phyloP scores from a whole-genome alignment of 23 red algal genomes.

The Gracilariopsis chorda region DNA sequence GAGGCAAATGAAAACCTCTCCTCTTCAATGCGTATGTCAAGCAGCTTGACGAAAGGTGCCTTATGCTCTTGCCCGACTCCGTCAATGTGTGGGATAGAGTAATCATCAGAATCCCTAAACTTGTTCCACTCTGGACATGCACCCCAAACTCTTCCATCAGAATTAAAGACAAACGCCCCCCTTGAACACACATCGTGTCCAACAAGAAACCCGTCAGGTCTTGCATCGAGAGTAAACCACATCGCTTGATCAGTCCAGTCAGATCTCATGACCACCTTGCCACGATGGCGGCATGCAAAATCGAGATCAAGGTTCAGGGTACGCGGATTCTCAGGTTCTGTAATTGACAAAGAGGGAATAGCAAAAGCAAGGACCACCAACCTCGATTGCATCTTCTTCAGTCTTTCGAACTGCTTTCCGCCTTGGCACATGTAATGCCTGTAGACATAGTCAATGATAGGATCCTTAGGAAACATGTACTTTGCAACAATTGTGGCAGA shows the following conservation, averaged over 20 bases:
- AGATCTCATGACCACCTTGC: conserved; percentile 67
- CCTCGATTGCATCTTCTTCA: conserved; percentile 43
- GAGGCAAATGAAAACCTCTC: conserved; percentile 36
- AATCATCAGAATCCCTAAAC: conserved; percentile 44
- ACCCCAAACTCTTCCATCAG: conserved; percentile 48
- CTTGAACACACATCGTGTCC: conserved; percentile 66
- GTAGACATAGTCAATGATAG: conserved; percentile 57
- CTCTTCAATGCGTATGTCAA: neutral
- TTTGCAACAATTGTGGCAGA: conserved; percentile 57
- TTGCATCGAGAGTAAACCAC: conserved; percentile 62
- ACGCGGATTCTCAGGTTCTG: neutral
- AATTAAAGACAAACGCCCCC: conserved; percentile 55
- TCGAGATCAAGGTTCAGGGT: neutral
- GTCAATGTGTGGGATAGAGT: conserved; percentile 57
- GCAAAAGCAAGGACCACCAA: conserved; percentile 42
- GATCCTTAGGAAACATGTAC: conserved; percentile 69
- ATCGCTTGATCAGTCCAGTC: conserved; percentile 55
- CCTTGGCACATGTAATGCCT: conserved; percentile 27
- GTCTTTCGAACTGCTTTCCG: neutral
- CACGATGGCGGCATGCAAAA: conserved; percentile 42
- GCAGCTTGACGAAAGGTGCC: conserved; percentile 53
- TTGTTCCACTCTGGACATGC: conserved; percentile 62
- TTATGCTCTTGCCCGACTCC: conserved; percentile 59
- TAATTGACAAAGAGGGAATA: conserved; percentile 6
- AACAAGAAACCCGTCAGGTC: conserved; percentile 66